These are phyloP conservation scores for Wickerhamiella azyma DNA, from an alignment of 805 yeast genomes.

Conservation along the genomic window DNA sequence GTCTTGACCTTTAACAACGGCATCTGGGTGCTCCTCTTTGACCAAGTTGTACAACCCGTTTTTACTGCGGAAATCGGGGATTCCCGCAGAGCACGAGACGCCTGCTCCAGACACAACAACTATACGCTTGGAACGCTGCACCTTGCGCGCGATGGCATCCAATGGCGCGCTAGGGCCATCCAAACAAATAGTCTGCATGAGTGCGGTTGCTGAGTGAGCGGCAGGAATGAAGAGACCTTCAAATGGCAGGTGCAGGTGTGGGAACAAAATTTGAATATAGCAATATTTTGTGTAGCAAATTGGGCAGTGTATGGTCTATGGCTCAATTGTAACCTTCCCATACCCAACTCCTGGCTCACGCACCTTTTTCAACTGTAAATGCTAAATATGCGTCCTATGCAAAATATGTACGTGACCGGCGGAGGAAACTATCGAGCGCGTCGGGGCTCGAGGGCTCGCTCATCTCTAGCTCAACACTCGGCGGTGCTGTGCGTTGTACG, in stretches of 20 bases:
- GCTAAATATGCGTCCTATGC: too few relatives aligned
- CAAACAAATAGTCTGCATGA: conserved; percentile 16
- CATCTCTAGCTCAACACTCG: too few relatives aligned
- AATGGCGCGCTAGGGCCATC: conserved; percentile 8
- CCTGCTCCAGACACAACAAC: conserved; percentile 88
- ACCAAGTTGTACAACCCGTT: conserved; percentile 72
- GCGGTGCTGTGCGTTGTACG: too few relatives aligned
- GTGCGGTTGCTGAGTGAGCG: background rate
- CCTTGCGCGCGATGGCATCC: conserved; percentile 14
- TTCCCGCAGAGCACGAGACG: conserved; percentile 91
- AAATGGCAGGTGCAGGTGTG: background rate
- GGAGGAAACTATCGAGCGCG: too few relatives aligned
- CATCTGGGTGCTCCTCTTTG: conserved; percentile 44
- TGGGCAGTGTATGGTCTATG: too few relatives aligned
- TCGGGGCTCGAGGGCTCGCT: too few relatives aligned
- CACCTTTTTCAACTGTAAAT: too few relatives aligned
- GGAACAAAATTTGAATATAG: too few relatives aligned
- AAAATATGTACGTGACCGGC: too few relatives aligned
- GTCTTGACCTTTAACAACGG: conserved; percentile 71
- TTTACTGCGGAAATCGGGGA: conserved; percentile 83
- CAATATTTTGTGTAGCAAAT: too few relatives aligned
- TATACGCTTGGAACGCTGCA: conserved; percentile 20
- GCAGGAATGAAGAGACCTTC: background rate
- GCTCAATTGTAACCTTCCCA: too few relatives aligned
- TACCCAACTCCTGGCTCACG: too few relatives aligned